Evolutionary conservation across 1,139 yeast species (phyloP).

Genomic region (Hansenula anomala): DNA sequence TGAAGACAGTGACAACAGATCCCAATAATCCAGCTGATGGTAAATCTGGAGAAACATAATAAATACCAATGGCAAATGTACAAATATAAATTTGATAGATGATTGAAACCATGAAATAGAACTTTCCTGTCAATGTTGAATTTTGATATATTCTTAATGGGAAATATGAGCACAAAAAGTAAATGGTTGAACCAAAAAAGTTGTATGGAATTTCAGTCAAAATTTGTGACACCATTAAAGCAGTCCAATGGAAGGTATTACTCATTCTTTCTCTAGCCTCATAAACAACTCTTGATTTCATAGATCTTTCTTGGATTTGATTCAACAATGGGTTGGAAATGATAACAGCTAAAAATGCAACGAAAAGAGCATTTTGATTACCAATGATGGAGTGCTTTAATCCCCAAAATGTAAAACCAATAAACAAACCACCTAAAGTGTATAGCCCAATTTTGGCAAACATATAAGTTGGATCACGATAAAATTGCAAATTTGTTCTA

Average conservation of each 20-base stretch:
- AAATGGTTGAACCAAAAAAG: slow-evolving; percentile 42
- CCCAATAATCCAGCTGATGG: slow-evolving; percentile 48
- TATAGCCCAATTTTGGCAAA: slow-evolving; percentile 50
- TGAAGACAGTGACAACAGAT: slow-evolving; percentile 45
- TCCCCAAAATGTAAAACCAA: slow-evolving; percentile 72
- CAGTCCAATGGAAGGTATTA: slow-evolving; percentile 44
- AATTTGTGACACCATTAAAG: slow-evolving; percentile 49
- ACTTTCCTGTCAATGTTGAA: slow-evolving; percentile 39
- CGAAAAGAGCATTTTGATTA: slow-evolving; percentile 60
- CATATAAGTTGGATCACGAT: slow-evolving; percentile 59
- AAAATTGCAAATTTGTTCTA: slow-evolving; percentile 53
- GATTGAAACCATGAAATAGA: slow-evolving; percentile 9
- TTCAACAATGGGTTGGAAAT: slow-evolving; percentile 49
- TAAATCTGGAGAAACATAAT: slow-evolving; percentile 3
- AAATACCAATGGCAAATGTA: slow-evolving; percentile 2
- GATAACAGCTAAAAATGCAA: slow-evolving; percentile 62
- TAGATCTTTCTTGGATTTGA: slow-evolving; percentile 60
- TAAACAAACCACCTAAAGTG: slow-evolving; percentile 48
- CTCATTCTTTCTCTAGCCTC: slow-evolving; percentile 73
- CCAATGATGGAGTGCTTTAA: slow-evolving; percentile 59
- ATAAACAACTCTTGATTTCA: slow-evolving; percentile 56
- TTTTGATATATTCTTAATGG: slow-evolving; percentile 53
- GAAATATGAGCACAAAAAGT: slow-evolving; percentile 63
- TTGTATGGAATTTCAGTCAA: slow-evolving; percentile 63
- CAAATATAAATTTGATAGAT: slow-evolving; percentile 2